phyloP scores from a whole-genome alignment of 768 basidiomycete genomes.

The Calocera cornea region DNA sequence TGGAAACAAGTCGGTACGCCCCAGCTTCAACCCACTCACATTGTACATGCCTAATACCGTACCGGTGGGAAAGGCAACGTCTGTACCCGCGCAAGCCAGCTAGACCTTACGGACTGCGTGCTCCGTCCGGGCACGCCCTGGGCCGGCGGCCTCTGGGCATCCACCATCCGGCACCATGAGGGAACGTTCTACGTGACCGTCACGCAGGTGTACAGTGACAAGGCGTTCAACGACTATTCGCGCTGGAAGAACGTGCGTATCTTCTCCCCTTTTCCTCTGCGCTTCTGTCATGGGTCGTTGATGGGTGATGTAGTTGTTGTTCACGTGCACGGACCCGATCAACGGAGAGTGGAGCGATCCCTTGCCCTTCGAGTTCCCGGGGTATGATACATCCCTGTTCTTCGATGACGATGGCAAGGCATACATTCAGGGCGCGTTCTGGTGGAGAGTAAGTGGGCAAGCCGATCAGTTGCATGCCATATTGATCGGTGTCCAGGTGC shows the following conservation, averaged over 20 bases:
- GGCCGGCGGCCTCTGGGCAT: slow-evolving; percentile 16
- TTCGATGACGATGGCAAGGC: slow-evolving; percentile 24
- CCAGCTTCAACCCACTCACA: neutral
- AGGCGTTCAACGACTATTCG: neutral
- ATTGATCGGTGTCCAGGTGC: too few relatives aligned
- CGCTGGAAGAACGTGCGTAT: slow-evolving; percentile 15
- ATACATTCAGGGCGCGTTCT: slow-evolving; percentile 21
- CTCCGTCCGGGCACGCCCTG: slow-evolving; percentile 1
- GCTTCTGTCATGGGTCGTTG: too few relatives aligned
- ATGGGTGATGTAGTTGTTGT: slow-evolving; percentile 3
- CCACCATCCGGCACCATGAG: slow-evolving; percentile 14
- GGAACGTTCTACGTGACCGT: slow-evolving; percentile 15
- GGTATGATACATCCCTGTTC: slow-evolving; percentile 26
- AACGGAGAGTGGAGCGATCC: slow-evolving; percentile 23
- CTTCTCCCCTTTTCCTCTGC: neutral
- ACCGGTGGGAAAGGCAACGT: slow-evolving; percentile 12
- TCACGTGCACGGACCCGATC: slow-evolving; percentile 12
- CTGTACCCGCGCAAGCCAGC: slow-evolving; percentile 12
- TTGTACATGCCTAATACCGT: neutral
- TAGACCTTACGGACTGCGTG: neutral
- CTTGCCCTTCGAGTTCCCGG: slow-evolving; percentile 22
- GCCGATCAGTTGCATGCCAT: too few relatives aligned
- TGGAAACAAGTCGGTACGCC: slow-evolving; percentile 24
- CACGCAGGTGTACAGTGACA: slow-evolving; percentile 13
- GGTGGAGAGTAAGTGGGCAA: slow-evolving; percentile 16